Conservation (phyloP, 345 rosid genomes). For the Hibiscus mutabilis region DNA sequence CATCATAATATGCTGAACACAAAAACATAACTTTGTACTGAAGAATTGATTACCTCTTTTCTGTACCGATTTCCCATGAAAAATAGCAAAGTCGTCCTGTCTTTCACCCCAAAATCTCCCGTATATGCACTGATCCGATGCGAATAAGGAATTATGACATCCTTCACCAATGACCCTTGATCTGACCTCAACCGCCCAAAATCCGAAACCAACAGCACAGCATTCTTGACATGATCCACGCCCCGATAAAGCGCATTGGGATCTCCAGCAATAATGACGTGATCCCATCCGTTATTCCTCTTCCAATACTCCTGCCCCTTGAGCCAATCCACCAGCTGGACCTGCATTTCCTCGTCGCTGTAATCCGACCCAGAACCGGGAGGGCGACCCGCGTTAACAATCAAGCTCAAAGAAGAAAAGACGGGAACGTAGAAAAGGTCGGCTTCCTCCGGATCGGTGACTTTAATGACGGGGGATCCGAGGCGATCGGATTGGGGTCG, state of each 20-base stretch:
- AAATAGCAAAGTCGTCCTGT: constrained; percentile 68
- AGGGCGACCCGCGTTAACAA: constrained; percentile 49
- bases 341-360: constrained; percentile 89
- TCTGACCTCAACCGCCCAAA: constrained; percentile 76
- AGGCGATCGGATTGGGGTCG: constrained; percentile 50
- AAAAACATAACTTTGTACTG: not conserved
- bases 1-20: not conserved
- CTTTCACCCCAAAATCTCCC: constrained; percentile 57
- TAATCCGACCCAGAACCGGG: constrained; percentile 37
- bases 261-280: constrained; percentile 77
- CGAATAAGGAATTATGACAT: constrained; percentile 80
- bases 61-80: constrained; percentile 98
- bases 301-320: constrained; percentile 75
- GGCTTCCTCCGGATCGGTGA: constrained; percentile 72
- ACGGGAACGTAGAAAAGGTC: constrained; percentile 84
- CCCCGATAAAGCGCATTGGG: constrained; percentile 77
- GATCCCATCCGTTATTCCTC: constrained; percentile 72
- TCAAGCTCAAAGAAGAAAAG: constrained; percentile 76
- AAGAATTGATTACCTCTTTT: constrained; percentile 54
- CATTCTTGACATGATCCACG: constrained; percentile 58
- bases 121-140: constrained; percentile 66
- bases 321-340: constrained; percentile 70
- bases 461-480: constrained; percentile 55
- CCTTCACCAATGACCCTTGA: constrained; percentile 90
- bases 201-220: constrained; percentile 64